Evolutionary conservation across 768 basidiomycete species (phyloP).

Genomic region (Mycena kentingensis): DNA sequence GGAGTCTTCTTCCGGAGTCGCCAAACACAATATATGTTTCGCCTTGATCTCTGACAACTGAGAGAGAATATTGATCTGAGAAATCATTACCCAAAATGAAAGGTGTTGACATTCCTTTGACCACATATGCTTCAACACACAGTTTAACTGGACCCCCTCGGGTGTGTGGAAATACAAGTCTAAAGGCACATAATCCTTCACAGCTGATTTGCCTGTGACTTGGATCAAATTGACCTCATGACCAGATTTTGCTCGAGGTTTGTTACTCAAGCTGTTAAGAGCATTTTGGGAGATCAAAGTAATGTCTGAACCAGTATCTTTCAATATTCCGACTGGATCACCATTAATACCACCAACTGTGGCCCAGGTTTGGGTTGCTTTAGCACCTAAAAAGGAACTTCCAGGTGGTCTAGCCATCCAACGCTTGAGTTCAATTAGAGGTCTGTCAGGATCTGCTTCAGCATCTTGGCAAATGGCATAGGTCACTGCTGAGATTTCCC

Average conservation of each 20-base stretch:
- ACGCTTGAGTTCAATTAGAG: conserved; percentile 22
- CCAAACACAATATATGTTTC: conserved; percentile 1
- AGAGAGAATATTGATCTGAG: conserved; percentile 35
- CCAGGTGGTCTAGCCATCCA: conserved; percentile 31
- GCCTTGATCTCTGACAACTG: conserved; percentile 26
- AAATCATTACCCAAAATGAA: conserved; percentile 38
- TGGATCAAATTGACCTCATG: conserved; percentile 34
- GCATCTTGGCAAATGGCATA: neutral
- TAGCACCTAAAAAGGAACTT: conserved; percentile 34
- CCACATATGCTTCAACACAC: conserved; percentile 32
- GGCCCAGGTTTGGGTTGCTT: conserved; percentile 24
- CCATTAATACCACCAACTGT: conserved; percentile 4
- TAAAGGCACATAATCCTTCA: conserved; percentile 32
- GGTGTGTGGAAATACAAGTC: conserved; percentile 28
- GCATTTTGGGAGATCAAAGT: conserved; percentile 33
- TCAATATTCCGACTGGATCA: conserved; percentile 14
- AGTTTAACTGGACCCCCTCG: conserved; percentile 25
- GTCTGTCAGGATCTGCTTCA: neutral
- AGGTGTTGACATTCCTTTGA: conserved; percentile 31
- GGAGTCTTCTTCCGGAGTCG: neutral
- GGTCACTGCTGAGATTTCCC: conserved; percentile 5
- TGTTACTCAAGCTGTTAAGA: conserved; percentile 3
- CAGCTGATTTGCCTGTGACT: conserved; percentile 32
- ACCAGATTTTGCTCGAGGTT: conserved; percentile 27
- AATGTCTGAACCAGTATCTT: conserved; percentile 40